Base-by-base conservation (phyloP, 257 asterid genomes). In the Fraxinus cuspidata region DNA sequence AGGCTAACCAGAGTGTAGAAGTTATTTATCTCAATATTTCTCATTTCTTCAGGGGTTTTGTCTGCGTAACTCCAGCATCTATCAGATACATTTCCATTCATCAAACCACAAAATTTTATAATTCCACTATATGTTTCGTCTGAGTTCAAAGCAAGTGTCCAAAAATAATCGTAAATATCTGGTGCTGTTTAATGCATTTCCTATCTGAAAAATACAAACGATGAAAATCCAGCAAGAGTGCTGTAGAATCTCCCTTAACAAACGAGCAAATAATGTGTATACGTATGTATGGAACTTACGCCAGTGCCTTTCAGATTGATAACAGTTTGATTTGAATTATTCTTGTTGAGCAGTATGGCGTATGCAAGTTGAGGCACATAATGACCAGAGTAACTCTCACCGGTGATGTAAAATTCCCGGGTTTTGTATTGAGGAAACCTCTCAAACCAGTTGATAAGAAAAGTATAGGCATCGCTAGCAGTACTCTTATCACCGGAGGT, bases 351-450 rank as follows among this genome's bases (percentile, higher is more conserved):
- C 70, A 86, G 77, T 70, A 83, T 84, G 56, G 74, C 65, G 42
- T 75, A 31, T 27, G 87, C 87, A 27, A 88, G 81, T 38, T 86
- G 85, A 5, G 90, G 86, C 23, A 83, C 89, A 11, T 82, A 86
- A 79, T 84, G 92, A 0, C 92, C 87, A 0, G 84, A 87, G 53
- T 88, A 88, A 4, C 92, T 86, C 82, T 86, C 92, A 2, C 90
- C 88, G 0, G 85, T 75, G 12, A 86, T 77, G 28, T 82, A 86
- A 12, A 88, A 81, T 8, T 88, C 89, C 32, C 84, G 42, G 25
- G 71, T 32, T 73, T 87, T 84, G 72, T 84, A 84, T 29, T 84
- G 82, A 2, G 86, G 89, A 60, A 86, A 86, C 34, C 90, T 78
- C 40, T 88, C 89, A 0, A 85, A 80, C 92, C 90, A 88, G 71